Conservation (phyloP, 2,329 filamentous ascomycete species). For the Alternaria incomplexa region DNA sequence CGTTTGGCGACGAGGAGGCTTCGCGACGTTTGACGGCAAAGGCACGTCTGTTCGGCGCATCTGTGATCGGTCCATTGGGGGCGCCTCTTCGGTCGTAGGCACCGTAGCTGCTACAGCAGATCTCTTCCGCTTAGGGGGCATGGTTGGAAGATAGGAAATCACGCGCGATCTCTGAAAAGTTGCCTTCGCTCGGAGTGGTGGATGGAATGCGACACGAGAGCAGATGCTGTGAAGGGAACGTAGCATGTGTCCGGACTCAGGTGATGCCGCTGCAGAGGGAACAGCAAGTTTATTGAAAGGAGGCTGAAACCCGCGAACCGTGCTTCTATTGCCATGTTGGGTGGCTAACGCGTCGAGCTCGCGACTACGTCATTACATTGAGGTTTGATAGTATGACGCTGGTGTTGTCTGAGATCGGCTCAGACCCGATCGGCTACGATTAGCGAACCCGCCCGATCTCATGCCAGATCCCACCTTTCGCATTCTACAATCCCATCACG, state of each 20-base stretch:
- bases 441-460: slow-evolving; percentile 10
- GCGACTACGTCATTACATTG: slow-evolving; percentile 27
- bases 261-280: slow-evolving; percentile 7
- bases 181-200: slow-evolving; percentile 21
- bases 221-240: slow-evolving; percentile 27
- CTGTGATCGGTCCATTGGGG: slow-evolving; percentile 16
- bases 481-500: background rate
- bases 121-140: slow-evolving; percentile 42
- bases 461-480: background rate
- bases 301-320: slow-evolving; percentile 7
- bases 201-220: slow-evolving; percentile 23
- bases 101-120: slow-evolving; percentile 30
- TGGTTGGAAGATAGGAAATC: slow-evolving; percentile 14
- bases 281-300: background rate
- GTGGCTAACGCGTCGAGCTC: slow-evolving; percentile 29
- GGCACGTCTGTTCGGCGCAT: slow-evolving; percentile 32
- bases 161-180: slow-evolving; percentile 9
- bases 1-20: slow-evolving; percentile 34
- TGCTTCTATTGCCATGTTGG: slow-evolving; percentile 17
- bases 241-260: slow-evolving; percentile 32
- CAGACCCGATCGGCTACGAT: slow-evolving; percentile 13
- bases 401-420: slow-evolving; percentile 13
- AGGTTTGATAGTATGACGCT: slow-evolving; percentile 18
- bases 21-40: slow-evolving; percentile 26
- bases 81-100: slow-evolving; percentile 12